These are phyloP conservation scores for Coprinopsis strossmayeri DNA, from an alignment of 768 basidiomycete genomes.

Conservation along the genomic window DNA sequence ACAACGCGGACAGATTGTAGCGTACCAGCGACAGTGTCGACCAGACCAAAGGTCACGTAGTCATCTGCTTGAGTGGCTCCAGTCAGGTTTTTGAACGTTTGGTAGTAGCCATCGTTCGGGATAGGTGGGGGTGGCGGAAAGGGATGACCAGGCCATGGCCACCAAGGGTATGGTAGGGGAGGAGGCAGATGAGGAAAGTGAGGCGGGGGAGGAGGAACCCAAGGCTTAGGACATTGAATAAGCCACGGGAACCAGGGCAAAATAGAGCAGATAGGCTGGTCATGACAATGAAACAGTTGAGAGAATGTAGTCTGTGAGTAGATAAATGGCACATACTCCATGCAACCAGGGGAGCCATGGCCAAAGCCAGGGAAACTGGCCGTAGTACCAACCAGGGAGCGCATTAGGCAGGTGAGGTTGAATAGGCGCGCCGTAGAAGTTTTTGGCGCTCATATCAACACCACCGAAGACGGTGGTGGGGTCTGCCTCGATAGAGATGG, in stretches of 20 bases:
- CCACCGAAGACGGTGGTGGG: conserved; percentile 12
- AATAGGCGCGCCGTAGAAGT: conserved; percentile 31
- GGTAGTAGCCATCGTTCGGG: conserved; percentile 27
- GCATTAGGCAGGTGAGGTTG: conserved; percentile 28
- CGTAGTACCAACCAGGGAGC: conserved; percentile 40
- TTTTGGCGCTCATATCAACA: conserved; percentile 23
- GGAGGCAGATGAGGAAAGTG: conserved; percentile 3
- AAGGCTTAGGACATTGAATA: conserved; percentile 24
- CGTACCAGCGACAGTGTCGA: conserved; percentile 35
- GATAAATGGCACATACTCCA: conserved; percentile 21
- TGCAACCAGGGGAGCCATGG: conserved; percentile 24
- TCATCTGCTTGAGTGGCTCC: conserved; percentile 36
- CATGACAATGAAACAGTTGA: too few species aligned
- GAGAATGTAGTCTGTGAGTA: conserved; percentile 20
- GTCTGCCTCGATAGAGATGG: conserved; percentile 4
- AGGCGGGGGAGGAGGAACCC: conserved; percentile 5
- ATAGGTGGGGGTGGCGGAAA: conserved; percentile 14
- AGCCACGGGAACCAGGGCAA: conserved; percentile 21
- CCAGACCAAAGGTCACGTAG: conserved; percentile 37
- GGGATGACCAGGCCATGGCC: conserved; percentile 4
- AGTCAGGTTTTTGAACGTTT: conserved; percentile 33
- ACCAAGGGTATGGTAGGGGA: conserved; percentile 7
- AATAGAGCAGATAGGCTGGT: conserved; percentile 11
- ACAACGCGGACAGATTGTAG: background rate
- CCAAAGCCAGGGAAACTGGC: conserved; percentile 21